Evolutionary conservation across 352 stramenopile species (phyloP), one percentile per base, ranked within the genome.

Genomic region (Pythium phragmitis): DNA sequence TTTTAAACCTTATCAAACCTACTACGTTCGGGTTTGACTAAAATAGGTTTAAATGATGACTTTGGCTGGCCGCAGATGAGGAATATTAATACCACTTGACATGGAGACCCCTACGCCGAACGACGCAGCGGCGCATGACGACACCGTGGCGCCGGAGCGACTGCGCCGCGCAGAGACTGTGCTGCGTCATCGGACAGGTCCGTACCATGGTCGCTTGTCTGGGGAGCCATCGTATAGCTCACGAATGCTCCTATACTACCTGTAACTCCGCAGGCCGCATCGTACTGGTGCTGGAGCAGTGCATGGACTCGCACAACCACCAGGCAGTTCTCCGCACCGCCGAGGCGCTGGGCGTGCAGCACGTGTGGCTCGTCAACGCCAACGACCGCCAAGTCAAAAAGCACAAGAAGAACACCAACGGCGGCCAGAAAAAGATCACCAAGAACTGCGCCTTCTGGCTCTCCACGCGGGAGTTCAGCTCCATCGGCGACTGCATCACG

Each of bases 301-400:
- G 82, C 48, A 87, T 88, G 77, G 79, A 92, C 75, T 85, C 81
- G 26, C 81, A 92, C 65, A 90, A 97, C 63, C 88, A 97, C 70
- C 82, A 96, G 55, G 87, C 91, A 37, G 89, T 97, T 63, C 79
- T 98, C 57, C 88, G 91, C 12, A 98, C 96, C 17, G 91, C 90
- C 8, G 93, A 98, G 79, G 90, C 89, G 19, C 69, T 98, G 41
- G 94, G 94, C n/a, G 80, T 98, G 6, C 92, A 98, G 78, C 76
- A 97, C 68, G 89, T 98, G 26, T 98, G 80, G 79, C 73, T 91
- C 58, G 81, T 90, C 60, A 72, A 80, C 42, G 60, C 80, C 52
- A 91, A 91, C 55, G 70, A 78, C 55, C 70, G 73, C 39, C 81
- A 90, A 59, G 69, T 87, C 48, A 90, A 89, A 66, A 85, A 76